These are phyloP conservation scores for Dipodascopsis tothii DNA, from an alignment of 805 yeast genomes.

Conservation along the genomic window DNA sequence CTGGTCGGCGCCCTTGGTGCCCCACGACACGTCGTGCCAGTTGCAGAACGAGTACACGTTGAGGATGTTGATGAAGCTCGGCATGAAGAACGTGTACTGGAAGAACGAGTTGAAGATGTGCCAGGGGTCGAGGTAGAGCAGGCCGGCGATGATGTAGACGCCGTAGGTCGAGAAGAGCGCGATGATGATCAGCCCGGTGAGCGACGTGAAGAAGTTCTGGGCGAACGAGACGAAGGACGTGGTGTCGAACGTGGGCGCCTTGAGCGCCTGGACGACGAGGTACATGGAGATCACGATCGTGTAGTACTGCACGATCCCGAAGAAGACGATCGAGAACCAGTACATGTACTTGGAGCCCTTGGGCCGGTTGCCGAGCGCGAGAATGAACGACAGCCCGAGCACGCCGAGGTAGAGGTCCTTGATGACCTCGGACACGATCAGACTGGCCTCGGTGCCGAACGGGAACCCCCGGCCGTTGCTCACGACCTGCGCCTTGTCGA, in stretches of 20 bases:
- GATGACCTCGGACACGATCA: constrained; percentile 31
- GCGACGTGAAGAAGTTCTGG: constrained; percentile 24
- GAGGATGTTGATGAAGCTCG: constrained; percentile 49
- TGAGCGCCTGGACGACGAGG: constrained; percentile 49
- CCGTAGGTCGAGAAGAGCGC: constrained; percentile 57
- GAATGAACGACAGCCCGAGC: constrained; percentile 50
- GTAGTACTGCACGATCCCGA: constrained; percentile 55
- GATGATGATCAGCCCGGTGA: constrained; percentile 50
- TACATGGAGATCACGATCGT: constrained; percentile 52
- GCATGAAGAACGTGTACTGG: constrained; percentile 46
- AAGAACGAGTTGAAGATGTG: constrained; percentile 35
- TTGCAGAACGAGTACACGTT: constrained; percentile 65
- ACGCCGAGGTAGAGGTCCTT: constrained; percentile 52
- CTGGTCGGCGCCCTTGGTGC: constrained; percentile 57
- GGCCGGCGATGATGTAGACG: constrained; percentile 50
- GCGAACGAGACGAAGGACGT: constrained; percentile 18
- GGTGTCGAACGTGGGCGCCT: constrained; percentile 28
- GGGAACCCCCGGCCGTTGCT: constrained; percentile 31
- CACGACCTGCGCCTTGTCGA: constrained; percentile 36
- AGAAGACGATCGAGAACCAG: constrained; percentile 45
- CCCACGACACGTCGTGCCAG: constrained; percentile 68
- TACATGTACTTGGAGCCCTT: constrained; percentile 52
- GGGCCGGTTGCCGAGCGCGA: constrained; percentile 60
- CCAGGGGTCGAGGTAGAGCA: constrained; percentile 60
- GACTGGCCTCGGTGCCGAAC: constrained; percentile 25